Evolutionary conservation across 805 yeast genomes (phyloP).

Genomic region (Hanseniaspora taiwanica): DNA sequence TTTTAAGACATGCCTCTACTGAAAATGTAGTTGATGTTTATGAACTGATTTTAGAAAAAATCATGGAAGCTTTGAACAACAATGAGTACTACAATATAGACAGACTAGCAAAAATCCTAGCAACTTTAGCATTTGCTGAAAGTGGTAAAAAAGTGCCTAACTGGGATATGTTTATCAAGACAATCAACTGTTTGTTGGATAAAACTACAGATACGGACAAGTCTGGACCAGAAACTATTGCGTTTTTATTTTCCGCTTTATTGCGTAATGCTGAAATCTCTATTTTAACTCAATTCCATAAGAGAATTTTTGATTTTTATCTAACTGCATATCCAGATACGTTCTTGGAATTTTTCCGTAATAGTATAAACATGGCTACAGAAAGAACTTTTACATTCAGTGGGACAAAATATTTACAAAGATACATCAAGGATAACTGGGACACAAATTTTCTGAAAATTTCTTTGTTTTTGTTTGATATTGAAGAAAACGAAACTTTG

Average conservation of each 20-base stretch:
- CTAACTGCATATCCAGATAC: constrained; percentile 27
- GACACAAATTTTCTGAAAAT: constrained; percentile 22
- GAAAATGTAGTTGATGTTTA: constrained; percentile 37
- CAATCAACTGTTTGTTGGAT: constrained; percentile 9
- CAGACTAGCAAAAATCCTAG: constrained; percentile 28
- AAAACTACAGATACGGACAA: constrained; percentile 1
- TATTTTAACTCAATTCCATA: constrained; percentile 35
- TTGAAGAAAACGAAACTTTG: constrained; percentile 19
- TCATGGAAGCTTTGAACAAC: constrained; percentile 10
- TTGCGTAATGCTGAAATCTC: constrained; percentile 39
- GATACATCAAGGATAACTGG: constrained; percentile 34
- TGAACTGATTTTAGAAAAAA: constrained; percentile 16
- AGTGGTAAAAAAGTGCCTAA: constrained; percentile 49
- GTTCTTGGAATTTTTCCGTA: constrained; percentile 31
- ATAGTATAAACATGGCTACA: constrained; percentile 26
- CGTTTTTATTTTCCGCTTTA: constrained; percentile 35
- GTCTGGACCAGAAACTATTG: constrained; percentile 19
- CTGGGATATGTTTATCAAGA: constrained; percentile 29
- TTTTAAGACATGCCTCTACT: constrained; percentile 38
- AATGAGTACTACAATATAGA: constrained; percentile 13
- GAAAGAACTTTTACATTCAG: constrained; percentile 32
- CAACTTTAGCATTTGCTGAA: constrained; percentile 47
- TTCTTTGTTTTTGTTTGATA: constrained; percentile 30
- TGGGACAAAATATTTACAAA: constrained; percentile 34
- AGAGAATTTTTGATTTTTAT: constrained; percentile 29